Conservation (phyloP, 192 early-diverging fungal species). For the Kappamyces sp. region DNA sequence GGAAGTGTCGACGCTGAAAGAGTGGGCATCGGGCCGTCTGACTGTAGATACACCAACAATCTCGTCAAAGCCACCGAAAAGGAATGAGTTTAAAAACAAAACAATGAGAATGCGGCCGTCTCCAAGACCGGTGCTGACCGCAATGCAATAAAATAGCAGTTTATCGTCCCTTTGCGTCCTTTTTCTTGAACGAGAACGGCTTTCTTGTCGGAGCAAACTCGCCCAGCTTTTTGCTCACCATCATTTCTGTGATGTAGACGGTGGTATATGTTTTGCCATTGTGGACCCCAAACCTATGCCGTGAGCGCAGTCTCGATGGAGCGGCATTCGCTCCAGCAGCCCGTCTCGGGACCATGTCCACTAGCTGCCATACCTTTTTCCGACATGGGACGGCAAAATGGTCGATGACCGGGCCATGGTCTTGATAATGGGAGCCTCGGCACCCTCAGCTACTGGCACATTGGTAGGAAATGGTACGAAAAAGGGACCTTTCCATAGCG, state of each 20-base stretch:
- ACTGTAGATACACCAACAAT: no score
- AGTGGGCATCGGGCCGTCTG: no score
- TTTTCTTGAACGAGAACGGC: conserved; percentile 60
- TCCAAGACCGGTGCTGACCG: no score
- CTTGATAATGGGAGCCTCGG: conserved; percentile 32
- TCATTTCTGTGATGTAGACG: conserved; percentile 79
- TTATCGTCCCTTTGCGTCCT: not conserved
- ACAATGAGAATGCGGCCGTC: no score
- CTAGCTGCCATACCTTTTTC: conserved; percentile 16
- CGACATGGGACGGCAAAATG: conserved; percentile 85
- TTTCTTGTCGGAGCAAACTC: conserved; percentile 91
- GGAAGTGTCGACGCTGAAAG: no score
- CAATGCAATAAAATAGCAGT: no score
- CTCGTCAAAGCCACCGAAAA: no score
- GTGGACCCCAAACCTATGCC: conserved; percentile 79
- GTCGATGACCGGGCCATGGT: conserved; percentile 78
- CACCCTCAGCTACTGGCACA: not conserved
- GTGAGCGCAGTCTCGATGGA: no score
- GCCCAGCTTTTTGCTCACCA: conserved; percentile 91
- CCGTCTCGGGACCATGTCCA: no score
- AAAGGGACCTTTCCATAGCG: conserved; percentile 47
- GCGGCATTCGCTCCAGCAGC: no score
- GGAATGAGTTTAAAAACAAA: no score
- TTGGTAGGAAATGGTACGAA: conserved; percentile 29
- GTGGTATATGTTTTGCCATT: conserved; percentile 89